These are phyloP conservation scores for Fraxinus baroniana DNA, from an alignment of 305 asterid species.

Conservation along the genomic window DNA sequence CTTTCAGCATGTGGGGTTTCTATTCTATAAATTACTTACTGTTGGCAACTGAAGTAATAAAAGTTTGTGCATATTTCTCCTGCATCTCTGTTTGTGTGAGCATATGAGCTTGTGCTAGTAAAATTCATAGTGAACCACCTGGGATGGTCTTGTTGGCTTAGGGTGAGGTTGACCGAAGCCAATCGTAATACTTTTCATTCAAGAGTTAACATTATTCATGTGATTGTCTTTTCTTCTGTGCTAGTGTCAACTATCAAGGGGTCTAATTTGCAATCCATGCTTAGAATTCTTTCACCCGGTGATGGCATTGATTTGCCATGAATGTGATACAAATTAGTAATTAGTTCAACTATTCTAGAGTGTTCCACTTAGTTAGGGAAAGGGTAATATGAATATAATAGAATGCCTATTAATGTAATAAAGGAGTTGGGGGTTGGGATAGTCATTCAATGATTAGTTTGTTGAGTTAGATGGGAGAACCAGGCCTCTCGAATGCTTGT, in stretches of 20 bases:
- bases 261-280: background rate
- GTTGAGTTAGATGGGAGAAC: too few relatives aligned
- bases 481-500: too few relatives aligned
- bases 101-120: background rate
- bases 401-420: too few relatives aligned
- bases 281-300: background rate
- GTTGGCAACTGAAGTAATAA: background rate
- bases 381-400: too few relatives aligned
- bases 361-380: too few relatives aligned
- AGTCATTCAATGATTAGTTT: too few relatives aligned
- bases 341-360: too few relatives aligned
- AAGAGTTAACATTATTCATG: background rate
- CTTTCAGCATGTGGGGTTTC: background rate
- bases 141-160: background rate
- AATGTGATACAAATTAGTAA: too few relatives aligned
- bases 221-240: background rate
- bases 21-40: background rate
- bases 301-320: background rate
- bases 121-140: background rate
- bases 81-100: background rate
- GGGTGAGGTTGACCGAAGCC: background rate
- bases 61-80: background rate
- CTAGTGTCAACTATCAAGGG: background rate
- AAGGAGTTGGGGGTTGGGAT: too few relatives aligned
- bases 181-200: background rate